Evolutionary conservation across 345 rosid species (phyloP).

Genomic region (Citrus cavaleriei): DNA sequence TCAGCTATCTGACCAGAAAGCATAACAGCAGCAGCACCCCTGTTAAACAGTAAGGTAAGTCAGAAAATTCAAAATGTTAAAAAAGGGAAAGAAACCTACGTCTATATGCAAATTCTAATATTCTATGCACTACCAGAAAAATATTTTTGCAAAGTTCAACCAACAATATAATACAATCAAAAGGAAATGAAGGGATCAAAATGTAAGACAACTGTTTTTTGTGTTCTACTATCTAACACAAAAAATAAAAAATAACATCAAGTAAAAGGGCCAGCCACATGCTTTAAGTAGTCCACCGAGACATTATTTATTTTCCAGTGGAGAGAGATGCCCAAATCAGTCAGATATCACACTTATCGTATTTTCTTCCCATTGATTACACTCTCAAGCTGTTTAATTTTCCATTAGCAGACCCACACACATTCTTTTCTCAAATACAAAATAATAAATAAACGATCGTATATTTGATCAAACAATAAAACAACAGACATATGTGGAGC

Average conservation of each 20-base stretch:
- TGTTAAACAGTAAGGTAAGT: slow-evolving; percentile 20
- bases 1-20: slow-evolving; percentile 96
- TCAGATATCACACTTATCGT: not conserved
- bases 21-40: slow-evolving; percentile 88
- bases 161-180: not conserved
- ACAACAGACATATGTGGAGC: not conserved
- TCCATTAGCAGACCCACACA: not conserved
- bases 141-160: not conserved
- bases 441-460: not conserved
- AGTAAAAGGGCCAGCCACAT: not conserved
- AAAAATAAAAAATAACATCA: not conserved
- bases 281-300: not conserved
- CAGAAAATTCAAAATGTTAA: not conserved
- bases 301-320: not conserved
- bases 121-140: not conserved
- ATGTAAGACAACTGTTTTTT: not conserved
- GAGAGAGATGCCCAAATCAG: not conserved
- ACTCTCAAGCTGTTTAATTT: not conserved
- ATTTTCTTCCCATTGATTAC: not conserved
- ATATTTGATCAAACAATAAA: not conserved
- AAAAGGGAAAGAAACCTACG: not conserved
- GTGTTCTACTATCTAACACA: not conserved
- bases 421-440: not conserved
- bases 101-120: not conserved
- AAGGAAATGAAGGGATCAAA: not conserved